Base-by-base conservation (phyloP, 2,329 filamentous ascomycete species). In the Paraconiothyrium sp. region DNA sequence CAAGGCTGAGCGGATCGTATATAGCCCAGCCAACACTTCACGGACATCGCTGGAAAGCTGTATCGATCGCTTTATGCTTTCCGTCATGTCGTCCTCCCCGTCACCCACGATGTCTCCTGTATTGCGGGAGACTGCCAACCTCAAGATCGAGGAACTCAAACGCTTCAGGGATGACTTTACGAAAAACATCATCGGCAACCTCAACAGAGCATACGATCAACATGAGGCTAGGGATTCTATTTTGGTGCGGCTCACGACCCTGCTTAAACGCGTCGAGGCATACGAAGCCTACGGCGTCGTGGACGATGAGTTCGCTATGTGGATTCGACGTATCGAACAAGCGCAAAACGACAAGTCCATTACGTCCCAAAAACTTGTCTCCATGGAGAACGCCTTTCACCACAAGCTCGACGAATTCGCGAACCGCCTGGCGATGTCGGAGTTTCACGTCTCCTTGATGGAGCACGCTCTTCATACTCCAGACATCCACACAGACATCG, bases 101-200 rank as follows among this genome's bases (percentile, higher is more conserved):
- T 65, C 56, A 4, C 51, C 71, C 14, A 52, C 61, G 20, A 57
- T 73, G 39, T 59, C 67, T 4, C 62, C 70, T 3, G 59, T 67
- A n/a, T 60, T 76, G 22, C 66, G 59, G 39, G 65, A 69, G 52
- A 65, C 67, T 9, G 65, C 66, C 16, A 63, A 75, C 37, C 66
- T 73, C 60, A 89, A 88, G 68, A 83, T 89, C 61, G 78, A 78
- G n/a, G 85, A 88, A 67, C 80, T 89, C 8, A 79, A 81, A 32
- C 84, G 84, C 65, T 82, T 86, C 62, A 84, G 83, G 30, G 73
- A 74, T 0, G 72, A 81, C 2, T 88, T 86, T 66, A 80, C 85
- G 27, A 30, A 30, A 57, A 72, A 75, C 37, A 80, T 79, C 43
- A 86, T 86, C 65, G 63, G 73, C 4, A 68, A 59, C 22, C 50